A percentile compares a stretch with the other conserved stretches of the same genome.
These are phyloP conservation scores for Ganoderma sinense DNA, from an alignment of 1,284 basidiomycete species.

Conservation along the genomic window DNA sequence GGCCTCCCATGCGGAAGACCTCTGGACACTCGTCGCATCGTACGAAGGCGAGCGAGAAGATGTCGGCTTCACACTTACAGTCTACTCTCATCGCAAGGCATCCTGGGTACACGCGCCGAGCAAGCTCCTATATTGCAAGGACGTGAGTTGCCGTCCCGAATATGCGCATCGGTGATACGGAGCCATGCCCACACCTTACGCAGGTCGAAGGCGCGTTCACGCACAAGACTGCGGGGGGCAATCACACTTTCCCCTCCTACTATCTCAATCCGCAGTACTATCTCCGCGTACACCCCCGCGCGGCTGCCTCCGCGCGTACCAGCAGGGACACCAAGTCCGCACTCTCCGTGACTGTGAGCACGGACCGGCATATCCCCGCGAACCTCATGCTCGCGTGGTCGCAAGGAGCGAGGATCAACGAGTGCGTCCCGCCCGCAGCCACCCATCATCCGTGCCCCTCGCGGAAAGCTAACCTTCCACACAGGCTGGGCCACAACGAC, in stretches of 20 bases:
- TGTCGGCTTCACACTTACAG: conserved; percentile 70
- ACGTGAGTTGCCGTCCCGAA: conserved; percentile 40
- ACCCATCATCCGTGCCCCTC: background rate
- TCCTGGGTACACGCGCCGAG: conserved; percentile 57
- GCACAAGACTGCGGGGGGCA: conserved; percentile 83
- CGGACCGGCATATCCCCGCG: conserved; percentile 73
- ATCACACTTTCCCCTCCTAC: conserved; percentile 80
- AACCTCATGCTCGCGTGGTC: conserved; percentile 84
- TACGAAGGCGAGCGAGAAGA: conserved; percentile 70
- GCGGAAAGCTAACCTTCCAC: conserved; percentile 2
- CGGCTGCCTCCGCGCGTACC: conserved; percentile 17
- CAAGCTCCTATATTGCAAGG: conserved; percentile 52
- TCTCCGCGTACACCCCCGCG: conserved; percentile 58
- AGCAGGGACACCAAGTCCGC: conserved; percentile 45
- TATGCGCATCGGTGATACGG: no score
- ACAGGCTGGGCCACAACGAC: conserved; percentile 71
- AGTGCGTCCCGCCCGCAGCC: conserved; percentile 56
- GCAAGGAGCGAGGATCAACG: conserved; percentile 72
- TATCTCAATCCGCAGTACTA: conserved; percentile 92
- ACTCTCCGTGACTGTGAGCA: conserved; percentile 61
- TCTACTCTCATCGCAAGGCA: conserved; percentile 54
- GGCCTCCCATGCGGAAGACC: conserved; percentile 45
- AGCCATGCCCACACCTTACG: conserved; percentile 10
- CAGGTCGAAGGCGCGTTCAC: conserved; percentile 74
- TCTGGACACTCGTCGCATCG: conserved; percentile 63